Base-by-base conservation (phyloP, 2,329 filamentous ascomycete genomes). In the Teratosphaeriaceae sp. region DNA sequence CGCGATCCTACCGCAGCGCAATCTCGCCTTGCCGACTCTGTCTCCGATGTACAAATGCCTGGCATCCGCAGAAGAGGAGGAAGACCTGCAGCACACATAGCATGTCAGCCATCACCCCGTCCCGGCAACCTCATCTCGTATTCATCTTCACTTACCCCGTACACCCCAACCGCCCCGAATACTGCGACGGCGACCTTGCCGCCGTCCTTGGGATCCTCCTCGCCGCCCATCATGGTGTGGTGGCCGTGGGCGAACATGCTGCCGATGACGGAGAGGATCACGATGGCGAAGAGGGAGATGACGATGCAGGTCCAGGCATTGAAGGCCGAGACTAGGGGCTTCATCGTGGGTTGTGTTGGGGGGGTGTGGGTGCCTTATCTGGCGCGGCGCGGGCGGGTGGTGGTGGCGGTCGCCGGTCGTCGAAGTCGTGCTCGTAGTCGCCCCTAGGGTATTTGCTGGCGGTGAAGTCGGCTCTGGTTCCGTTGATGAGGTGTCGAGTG, bases 281-380 rank as follows among this genome's bases (percentile, higher is more conserved):
- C 65, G 54, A 83, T 78, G 42, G 77, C 79, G 57, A 82, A 82
- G 49, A 75, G 59, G 42, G 78, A 82, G 53, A 83, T 74, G 61
- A 82, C 72, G 50, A 81, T 84, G 75, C 90, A 90, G 69, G 78
- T 83, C 85, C 85, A 90, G 34, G 40, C 90, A 72, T 94, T 89
- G 72, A 89, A 78, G 54, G 88, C 83, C 63, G 87, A 85, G 57
- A 97, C 86, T 63, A 97, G 74, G 56, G 90, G 89, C 82, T 96
- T 96, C 89, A 96, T 96, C 62, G 60, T 79, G 72, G 49, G 40
- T 45, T 40, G 24, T 27, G 24, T 13, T 27, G 24, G 13, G 8
- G 8, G 24, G 8, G 24, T 8, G 24, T 27, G 8, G 24, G 24
- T 8, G 24, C 24, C 24, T 27, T 27, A 27, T 27, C 24, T 27